A percentile compares a stretch with the other conserved stretches of the same genome.
These are phyloP conservation scores for Voacanga thouarsii DNA, from an alignment of 257 asterid genomes.

Conservation along the genomic window DNA sequence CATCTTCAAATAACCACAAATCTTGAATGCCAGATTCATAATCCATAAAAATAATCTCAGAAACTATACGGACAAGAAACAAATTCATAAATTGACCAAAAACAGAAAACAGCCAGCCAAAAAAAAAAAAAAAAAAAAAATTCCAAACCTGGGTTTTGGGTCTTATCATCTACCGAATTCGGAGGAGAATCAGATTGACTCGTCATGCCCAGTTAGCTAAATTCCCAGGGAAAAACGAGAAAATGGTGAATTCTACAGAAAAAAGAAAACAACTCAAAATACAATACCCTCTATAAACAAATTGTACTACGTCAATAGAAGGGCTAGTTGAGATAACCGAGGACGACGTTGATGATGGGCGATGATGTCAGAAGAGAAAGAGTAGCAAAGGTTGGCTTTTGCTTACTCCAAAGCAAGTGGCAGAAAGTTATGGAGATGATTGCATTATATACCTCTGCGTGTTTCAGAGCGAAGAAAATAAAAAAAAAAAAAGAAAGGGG, in stretches of 20 bases:
- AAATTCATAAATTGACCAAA: slow-evolving; percentile 6
- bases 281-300: neutral
- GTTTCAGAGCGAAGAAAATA: neutral
- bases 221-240: slow-evolving; percentile 1
- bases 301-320: neutral
- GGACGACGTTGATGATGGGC: neutral
- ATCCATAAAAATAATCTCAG: neutral
- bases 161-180: slow-evolving; percentile 36
- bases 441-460: neutral
- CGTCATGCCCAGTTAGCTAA: slow-evolving; percentile 43
- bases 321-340: slow-evolving; percentile 16
- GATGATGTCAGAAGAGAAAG: slow-evolving; percentile 19
- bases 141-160: slow-evolving; percentile 49
- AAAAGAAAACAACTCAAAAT: neutral
- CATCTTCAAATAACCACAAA: neutral
- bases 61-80: neutral
- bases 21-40: neutral
- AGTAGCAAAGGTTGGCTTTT: slow-evolving; percentile 11
- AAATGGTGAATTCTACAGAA: neutral
- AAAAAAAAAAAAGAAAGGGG: neutral
- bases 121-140: neutral
- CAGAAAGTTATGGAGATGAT: neutral
- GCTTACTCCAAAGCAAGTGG: slow-evolving; percentile 24
- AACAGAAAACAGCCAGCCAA: neutral
- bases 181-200: slow-evolving; percentile 55